Base-by-base conservation (phyloP, 352 stramenopile genomes). In the Phytophthora pisi region DNA sequence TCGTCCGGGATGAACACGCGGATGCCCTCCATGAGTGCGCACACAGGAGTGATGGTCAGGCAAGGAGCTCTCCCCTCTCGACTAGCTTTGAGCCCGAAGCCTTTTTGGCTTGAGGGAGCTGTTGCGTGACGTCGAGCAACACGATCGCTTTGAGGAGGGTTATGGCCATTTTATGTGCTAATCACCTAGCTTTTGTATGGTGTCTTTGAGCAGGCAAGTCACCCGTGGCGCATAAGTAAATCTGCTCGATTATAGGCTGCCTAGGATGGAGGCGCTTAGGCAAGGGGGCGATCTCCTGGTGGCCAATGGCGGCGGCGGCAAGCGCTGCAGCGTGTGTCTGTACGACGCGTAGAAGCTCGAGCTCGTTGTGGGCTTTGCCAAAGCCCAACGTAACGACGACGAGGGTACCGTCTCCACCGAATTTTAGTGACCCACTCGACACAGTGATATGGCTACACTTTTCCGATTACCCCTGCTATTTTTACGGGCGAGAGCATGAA, bases 1-100 rank as follows among this genome's bases (percentile, higher is more conserved):
- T 90, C 81, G 64, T 96, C 86, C 23, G 89, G 89, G 20, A 96
- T 79, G 67, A 90, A 96, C 62, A 94, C 86, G 64, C 80, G 81
- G 54, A 81, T 88, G 26, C 86, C 86, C 74, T 94, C 87, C 85
- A 95, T 95, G 28, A 60, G n/a, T 73, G 64, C 64, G 59, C 30
- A 69, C 31, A 69, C 38, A 61, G 36, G 64, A 72, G 54, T 64
- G 61, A 71, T 67, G 61, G 66, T 66, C 61, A 51, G 34, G 13
- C 34, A 40, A 31, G 6, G 34, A 40, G 34, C 10, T 40, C 34
- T 16, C 34, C 34, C 10, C 13, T 40, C 34, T 13, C 10, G 34
- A 16, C 10, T 15, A 40, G 34, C 34, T 40, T 31, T 8, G 34
- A 40, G 34, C 24, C 24, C 24, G 24, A 26, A 26, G 24, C 34